These are phyloP conservation scores for Alloteropsis semialata DNA, from an alignment of 176 grass and related monocot species.

Conservation along the genomic window DNA sequence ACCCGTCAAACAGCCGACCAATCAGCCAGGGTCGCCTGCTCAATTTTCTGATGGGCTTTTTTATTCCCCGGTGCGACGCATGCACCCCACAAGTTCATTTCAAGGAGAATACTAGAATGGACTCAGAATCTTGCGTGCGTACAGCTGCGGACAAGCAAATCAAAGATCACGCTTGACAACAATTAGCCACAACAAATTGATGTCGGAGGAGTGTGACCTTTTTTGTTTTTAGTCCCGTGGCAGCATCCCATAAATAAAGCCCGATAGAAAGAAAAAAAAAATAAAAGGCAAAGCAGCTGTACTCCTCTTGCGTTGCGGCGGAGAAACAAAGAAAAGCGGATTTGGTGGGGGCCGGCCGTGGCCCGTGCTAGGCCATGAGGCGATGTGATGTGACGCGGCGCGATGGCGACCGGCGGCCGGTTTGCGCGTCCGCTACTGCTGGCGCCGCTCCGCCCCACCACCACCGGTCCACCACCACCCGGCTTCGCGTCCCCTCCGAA, in stretches of 20 bases:
- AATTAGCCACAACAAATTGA: too few species aligned
- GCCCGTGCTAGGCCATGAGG: neutral
- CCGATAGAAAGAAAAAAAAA: neutral
- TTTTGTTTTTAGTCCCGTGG: too few species aligned
- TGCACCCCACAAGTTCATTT: neutral
- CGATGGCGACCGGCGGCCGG: slow-evolving; percentile 30
- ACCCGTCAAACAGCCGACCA: neutral
- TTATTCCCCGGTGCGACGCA: neutral
- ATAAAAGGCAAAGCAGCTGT: neutral
- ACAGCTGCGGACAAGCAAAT: neutral
- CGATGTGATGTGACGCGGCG: neutral
- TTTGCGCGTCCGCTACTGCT: slow-evolving; percentile 19
- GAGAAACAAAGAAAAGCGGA: neutral
- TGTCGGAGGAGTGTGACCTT: too few species aligned
- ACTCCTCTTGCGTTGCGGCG: neutral
- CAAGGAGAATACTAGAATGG: too few species aligned
- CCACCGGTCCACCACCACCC: neutral
- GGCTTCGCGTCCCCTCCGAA: too few species aligned
- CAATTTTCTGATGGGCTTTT: too few species aligned
- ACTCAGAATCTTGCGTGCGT: neutral
- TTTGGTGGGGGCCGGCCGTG: neutral
- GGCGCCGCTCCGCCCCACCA: neutral
- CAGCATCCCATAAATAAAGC: neutral
- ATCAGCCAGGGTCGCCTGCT: neutral
- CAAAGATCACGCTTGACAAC: neutral